Percentiles rank a stretch among this genome's conserved stretches.
Conservation (phyloP, 305 asterid genomes). For the Fraxinus ornus region DNA sequence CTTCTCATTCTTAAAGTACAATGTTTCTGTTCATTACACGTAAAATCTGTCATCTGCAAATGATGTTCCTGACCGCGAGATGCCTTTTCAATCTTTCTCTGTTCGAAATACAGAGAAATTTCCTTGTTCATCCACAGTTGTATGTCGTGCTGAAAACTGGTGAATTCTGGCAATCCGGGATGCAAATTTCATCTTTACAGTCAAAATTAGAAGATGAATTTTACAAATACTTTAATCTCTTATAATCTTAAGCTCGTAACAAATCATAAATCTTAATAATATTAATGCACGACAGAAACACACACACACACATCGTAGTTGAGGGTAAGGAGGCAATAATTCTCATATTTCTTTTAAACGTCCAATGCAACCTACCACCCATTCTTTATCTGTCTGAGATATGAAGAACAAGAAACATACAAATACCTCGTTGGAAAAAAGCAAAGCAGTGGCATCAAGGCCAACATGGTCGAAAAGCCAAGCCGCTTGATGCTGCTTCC, state of each 20-base stretch:
- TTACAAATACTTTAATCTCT: neutral
- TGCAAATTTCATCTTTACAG: neutral
- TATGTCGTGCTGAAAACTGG: neutral
- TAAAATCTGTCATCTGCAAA: neutral
- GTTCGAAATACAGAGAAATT: neutral
- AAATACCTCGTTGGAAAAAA: constrained; percentile 69
- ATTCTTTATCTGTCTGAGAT: neutral
- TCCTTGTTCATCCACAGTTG: neutral
- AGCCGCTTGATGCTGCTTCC: constrained; percentile 71
- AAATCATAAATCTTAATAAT: neutral
- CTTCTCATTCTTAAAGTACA: neutral
- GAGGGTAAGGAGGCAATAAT: neutral
- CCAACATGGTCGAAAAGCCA: constrained; percentile 71
- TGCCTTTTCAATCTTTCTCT: neutral
- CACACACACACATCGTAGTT: neutral
- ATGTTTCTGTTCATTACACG: neutral
- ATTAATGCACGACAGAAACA: neutral
- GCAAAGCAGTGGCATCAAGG: constrained; percentile 57
- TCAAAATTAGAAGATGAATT: too few relatives aligned
- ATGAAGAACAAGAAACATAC: neutral
- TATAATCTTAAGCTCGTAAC: neutral
- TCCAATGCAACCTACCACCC: neutral
- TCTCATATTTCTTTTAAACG: neutral
- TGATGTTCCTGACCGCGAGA: neutral
- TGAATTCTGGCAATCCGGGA: neutral